Evolutionary conservation across 257 asterid genomes (phyloP), one percentile per base, ranked within the genome.

Genomic region (Leptodermis oblonga): DNA sequence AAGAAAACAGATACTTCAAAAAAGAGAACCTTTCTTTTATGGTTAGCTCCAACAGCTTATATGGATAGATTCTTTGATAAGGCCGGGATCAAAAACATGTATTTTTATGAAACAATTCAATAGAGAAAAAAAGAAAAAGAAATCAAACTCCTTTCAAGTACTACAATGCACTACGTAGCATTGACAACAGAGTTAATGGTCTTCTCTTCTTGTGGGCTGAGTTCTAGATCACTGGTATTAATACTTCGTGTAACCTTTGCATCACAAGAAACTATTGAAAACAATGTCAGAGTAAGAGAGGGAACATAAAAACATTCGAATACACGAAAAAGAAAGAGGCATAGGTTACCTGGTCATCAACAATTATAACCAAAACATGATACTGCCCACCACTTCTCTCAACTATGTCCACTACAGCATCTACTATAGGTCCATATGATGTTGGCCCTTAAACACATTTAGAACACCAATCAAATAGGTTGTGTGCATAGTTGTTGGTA

Each of bases 241-340:
- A 84, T 85, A 72, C 90, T 86, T 84, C 92, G 79, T 37, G 96
- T 87, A 70, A 89, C 96, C 96, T 89, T 74, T n/a, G n/a, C n/a
- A n/a, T n/a, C 79, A 84, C 56, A 55, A 81, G 78, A 70, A 71
- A 58, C 97, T n/a, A n/a, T n/a, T n/a, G n/a, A n/a, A n/a, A n/a
- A n/a, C n/a, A n/a, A n/a, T n/a, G n/a, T n/a, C n/a, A n/a, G n/a
- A n/a, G n/a, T n/a, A n/a, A n/a, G n/a, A n/a, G n/a, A n/a, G n/a
- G n/a, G n/a, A n/a, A n/a, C n/a, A n/a, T n/a, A n/a, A n/a, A n/a
- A n/a, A n/a, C n/a, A n/a, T n/a, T n/a, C n/a, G n/a, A n/a, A n/a
- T n/a, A n/a, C n/a, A n/a, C n/a, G n/a, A n/a, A n/a, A n/a, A n/a
- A n/a, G n/a, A n/a, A n/a, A n/a, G n/a, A n/a, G n/a, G n/a, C n/a